A percentile compares a stretch with the other conserved stretches of the same genome.
Conservation (phyloP, 257 asterid species). For the Plantago elongata region DNA sequence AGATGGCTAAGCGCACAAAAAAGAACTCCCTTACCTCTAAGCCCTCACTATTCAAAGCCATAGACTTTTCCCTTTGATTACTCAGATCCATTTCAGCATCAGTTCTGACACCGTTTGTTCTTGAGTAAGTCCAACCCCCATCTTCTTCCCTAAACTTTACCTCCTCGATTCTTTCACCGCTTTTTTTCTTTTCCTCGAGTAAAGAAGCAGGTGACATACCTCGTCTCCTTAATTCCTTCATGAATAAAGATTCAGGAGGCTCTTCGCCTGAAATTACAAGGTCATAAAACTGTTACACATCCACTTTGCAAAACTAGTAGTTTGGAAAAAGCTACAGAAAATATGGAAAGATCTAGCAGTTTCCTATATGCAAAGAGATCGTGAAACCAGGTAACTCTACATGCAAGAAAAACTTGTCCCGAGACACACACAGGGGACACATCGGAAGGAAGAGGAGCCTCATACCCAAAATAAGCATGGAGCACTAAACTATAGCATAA, state of each 20-base stretch:
- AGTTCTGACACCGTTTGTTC: conserved; percentile 51
- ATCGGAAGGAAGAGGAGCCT: too few species aligned
- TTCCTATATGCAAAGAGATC: neutral
- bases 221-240: conserved; percentile 82
- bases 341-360: neutral
- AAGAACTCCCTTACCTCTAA: conserved; percentile 61
- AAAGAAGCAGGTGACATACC: conserved; percentile 86
- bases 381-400: neutral
- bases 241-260: conserved; percentile 86
- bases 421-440: neutral
- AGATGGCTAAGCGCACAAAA: neutral
- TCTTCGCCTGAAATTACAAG: conserved; percentile 63
- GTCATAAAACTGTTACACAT: neutral
- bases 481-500: too few species aligned
- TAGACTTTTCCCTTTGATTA: conserved; percentile 72
- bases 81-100: conserved; percentile 48
- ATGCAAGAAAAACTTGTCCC: neutral
- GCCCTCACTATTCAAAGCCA: conserved; percentile 95
- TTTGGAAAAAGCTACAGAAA: neutral
- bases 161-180: conserved; percentile 40
- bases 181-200: conserved; percentile 73
- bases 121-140: conserved; percentile 64
- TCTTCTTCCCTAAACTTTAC: conserved; percentile 68
- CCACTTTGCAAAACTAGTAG: neutral
- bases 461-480: too few species aligned